Evolutionary conservation across 2,329 filamentous ascomycete genomes (phyloP).

Genomic region (Cylindrodendrum hubeiense): DNA sequence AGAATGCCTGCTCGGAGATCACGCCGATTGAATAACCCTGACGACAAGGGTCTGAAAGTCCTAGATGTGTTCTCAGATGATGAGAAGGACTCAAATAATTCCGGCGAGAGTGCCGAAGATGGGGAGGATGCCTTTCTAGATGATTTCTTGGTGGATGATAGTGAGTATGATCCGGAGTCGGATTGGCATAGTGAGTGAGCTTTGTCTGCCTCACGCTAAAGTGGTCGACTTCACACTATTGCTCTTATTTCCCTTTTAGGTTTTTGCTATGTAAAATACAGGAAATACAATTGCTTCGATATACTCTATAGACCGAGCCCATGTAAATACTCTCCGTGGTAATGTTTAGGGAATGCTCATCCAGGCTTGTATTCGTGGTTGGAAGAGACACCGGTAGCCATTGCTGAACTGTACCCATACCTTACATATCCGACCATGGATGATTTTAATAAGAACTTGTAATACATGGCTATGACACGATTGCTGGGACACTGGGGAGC

Average conservation of each 20-base stretch:
- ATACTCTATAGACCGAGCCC: too few species aligned
- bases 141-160: background rate
- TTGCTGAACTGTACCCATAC: background rate
- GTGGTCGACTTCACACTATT: background rate
- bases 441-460: too few species aligned
- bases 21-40: background rate
- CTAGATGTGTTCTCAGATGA: background rate
- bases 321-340: too few species aligned
- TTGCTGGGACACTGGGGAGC: too few species aligned
- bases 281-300: background rate
- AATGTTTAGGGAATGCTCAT: too few species aligned
- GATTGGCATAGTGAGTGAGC: background rate
- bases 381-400: too few species aligned
- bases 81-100: background rate
- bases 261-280: background rate
- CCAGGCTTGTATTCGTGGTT: too few species aligned
- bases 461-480: too few species aligned
- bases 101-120: background rate
- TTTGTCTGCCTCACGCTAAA: background rate
- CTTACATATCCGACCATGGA: background rate
- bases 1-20: background rate
- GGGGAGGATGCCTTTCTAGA: background rate
- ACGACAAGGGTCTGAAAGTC: background rate
- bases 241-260: background rate
- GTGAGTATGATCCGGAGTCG: background rate